Base-by-base conservation (phyloP, 345 rosid genomes). In the Punica granatum region DNA sequence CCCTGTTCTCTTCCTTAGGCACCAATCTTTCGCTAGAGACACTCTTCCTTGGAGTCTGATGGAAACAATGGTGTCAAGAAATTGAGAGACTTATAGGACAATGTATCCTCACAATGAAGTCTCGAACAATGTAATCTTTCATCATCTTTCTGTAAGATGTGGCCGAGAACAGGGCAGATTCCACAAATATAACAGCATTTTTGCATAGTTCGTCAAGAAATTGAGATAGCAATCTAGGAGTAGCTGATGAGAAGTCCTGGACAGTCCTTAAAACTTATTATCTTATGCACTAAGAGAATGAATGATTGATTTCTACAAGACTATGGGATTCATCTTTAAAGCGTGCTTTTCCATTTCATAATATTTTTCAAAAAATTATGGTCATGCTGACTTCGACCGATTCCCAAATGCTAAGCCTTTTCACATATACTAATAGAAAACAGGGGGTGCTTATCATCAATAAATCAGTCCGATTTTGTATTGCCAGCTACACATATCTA, bases 41-140 rank as follows among this genome's bases (percentile, higher is more conserved):
- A 73, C 97, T 86, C 77, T 81, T 94, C 73, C 97, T 77, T 0
- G 96, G 90, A 61, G 82, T 82, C 99, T 94, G 83, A 72, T 33
- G 26, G 0, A 49, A 18, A 49, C 48, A 43, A 37, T 11, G 11
- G 11, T 37, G 41, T 11, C 41, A 65, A 54, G 67, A 35, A 67
- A 64, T 49, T 23, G 15, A 43, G 14, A 3, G 48, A 43, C 3
- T 18, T 7, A 37, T 43, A 4, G 5, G 48, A 43, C 48, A 43
- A 11, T 9, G 48, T 13, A 43, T 12, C 48, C 48, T 11, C 16
- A 14, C 19, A 48, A 23, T n/a, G 30, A 12, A 51, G 58, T n/a
- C 23, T 51, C 28, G 3, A 51, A 51, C 10, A n/a, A 51, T 19
- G 28, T n/a, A 23, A n/a, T 51, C 14, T n/a, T 56, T 54, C 3